Evolutionary conservation across 164 flowering plant genomes (phyloP), one percentile per base, ranked within the genome.

Genomic region (Chimonanthus praecox): DNA sequence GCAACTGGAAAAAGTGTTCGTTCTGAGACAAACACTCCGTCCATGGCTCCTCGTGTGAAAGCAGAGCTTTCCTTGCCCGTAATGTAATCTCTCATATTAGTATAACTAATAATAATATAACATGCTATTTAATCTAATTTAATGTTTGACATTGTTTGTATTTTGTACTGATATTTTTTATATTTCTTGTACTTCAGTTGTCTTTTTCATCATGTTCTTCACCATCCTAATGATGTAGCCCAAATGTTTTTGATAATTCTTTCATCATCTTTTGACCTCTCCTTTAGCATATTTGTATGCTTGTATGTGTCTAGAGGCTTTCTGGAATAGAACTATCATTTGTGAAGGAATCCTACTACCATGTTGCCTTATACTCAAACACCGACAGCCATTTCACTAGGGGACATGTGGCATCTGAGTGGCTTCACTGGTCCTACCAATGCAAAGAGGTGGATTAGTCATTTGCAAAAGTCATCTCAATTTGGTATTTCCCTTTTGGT

Each of bases 51-150:
- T 58, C 84, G 97, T 76, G 98, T 94, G 70, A 94, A 91, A 75
- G 80, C 98, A 49, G 99, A 94, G 79, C 95, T 96, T 76, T 16
- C 93, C 63, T 80, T 94, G 81, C 99, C 99, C 21, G 81, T 78
- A 80, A 85, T 88, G 99, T 95, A 92, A 76, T 71, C 75, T 72
- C 72, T 15, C 71, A 8, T 71, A 58, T 66, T n/a, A 15, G 45
- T 44, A 7, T 54, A 11, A 54, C 60, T 54, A 13, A 54, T 15
- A 4, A 54, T 54, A 54, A 5, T 54, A n/a, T 13, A 2, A 54
- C 16, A 13, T 54, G 60, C 15, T 54, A 16, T 13, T 13, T 54
- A 13, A 54, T n/a, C 16, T 54, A n/a, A 54, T 11, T 54, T 3
- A 44, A 9, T 66, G 6, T 13, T 10, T 45, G 45, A 2, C 15